Base-by-base conservation (phyloP, 768 basidiomycete species). In the Cyathus striatus region DNA sequence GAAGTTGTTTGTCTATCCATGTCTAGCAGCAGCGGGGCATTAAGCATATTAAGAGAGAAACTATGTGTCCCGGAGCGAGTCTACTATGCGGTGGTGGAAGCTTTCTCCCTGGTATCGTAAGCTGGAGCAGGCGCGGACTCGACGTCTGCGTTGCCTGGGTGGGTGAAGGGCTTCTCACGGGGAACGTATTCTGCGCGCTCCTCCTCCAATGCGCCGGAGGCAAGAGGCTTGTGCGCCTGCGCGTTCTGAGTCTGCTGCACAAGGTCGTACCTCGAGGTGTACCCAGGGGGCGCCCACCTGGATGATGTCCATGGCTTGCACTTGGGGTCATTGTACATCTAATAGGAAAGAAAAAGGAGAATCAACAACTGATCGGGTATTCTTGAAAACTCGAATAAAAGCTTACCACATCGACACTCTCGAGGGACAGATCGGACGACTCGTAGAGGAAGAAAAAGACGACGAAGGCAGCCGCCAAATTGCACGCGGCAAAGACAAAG, bases 401-500 rank as follows among this genome's bases (percentile, higher is more conserved):
- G 61, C 69, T 42, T 51, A 78, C 74, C 53, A 63, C 60, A 52
- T 85, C 75, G 34, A 86, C 80, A 46, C 61, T 68, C 63, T 89
- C 86, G 14, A 89, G 69, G 2, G 78, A 75, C 26, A 88, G 66
- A 47, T 79, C 75, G 5, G 78, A 73, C 6, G 78, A 78, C 56
- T 88, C 86, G 65, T 88, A 88, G 2, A 89, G 69, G 79, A 86
- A 87, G 56, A 86, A 69, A 58, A 66, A 86, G 16, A 85, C 83
- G 45, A 85, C 63, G 35, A 73, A 56, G 1, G 79, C 78, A 25
- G 74, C 78, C 22, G 61, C 60, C n/a, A 82, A 65, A 54, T 83
- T 83, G 54, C 79, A 82, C 22, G 73, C 73, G 68, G 35, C 35
- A 56, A 88, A 87, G 27, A 87, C 69, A 57, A 78, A 88, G 3